These are phyloP conservation scores for Aspergillus bertholletiae DNA, from an alignment of 495 filamentous ascomycete species.

Conservation along the genomic window DNA sequence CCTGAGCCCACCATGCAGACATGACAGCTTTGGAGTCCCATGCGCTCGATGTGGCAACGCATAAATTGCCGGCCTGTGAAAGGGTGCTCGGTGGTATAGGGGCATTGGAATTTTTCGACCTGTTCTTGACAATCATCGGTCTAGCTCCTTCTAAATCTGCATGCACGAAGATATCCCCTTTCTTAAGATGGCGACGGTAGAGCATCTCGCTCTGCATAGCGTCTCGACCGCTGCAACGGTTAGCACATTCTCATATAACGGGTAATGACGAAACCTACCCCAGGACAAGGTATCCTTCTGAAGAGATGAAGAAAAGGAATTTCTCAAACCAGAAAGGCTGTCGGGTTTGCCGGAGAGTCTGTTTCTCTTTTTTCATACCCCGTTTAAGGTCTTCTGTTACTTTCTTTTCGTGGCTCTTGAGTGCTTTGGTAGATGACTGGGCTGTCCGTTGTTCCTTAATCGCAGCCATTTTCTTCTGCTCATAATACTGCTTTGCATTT, in stretches of 20 bases:
- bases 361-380: conserved; percentile 87
- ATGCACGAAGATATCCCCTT: conserved; percentile 88
- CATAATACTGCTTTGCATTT: conserved; percentile 89
- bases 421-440: conserved; percentile 74
- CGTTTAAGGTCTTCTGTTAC: conserved; percentile 80
- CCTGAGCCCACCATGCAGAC: conserved; percentile 90
- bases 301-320: conserved; percentile 90
- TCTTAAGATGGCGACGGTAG: conserved; percentile 77
- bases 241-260: conserved; percentile 6
- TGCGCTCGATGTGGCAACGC: conserved; percentile 77
- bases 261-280: conserved; percentile 35
- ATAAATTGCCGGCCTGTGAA: conserved; percentile 81
- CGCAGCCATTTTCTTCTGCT: conserved; percentile 77
- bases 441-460: conserved; percentile 83
- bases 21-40: conserved; percentile 97
- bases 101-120: conserved; percentile 64
- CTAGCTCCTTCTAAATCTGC: conserved; percentile 85
- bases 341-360: conserved; percentile 75
- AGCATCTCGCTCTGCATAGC: conserved; percentile 87
- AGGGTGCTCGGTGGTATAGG: conserved; percentile 90
- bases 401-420: conserved; percentile 88
- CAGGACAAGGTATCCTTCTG: conserved; percentile 90
- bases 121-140: conserved; percentile 83
- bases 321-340: conserved; percentile 94
- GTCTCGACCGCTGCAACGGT: conserved; percentile 63